phyloP scores from a whole-genome alignment of 139 green algal genomes.

The Klebsormidium nitens region DNA sequence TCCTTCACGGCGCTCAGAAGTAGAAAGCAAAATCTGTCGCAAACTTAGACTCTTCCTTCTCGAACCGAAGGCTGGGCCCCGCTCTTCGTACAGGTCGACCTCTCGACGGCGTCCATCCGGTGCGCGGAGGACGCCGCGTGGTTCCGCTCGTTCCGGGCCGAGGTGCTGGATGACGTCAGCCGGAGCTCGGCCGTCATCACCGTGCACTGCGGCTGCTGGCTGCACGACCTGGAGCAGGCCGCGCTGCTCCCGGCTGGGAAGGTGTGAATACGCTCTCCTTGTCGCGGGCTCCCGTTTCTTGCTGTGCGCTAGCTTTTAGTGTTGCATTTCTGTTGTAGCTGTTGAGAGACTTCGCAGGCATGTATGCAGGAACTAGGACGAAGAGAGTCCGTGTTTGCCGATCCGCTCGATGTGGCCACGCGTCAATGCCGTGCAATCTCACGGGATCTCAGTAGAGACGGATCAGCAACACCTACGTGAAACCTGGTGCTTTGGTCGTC shows the following conservation, averaged over 20 bases:
- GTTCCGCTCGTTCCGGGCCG: neutral
- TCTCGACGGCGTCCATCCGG: constrained; percentile 10
- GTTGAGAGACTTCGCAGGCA: too few relatives aligned
- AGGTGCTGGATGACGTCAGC: constrained; percentile 4
- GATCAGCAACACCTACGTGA: too few relatives aligned
- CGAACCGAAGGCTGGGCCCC: neutral
- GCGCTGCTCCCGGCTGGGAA: constrained; percentile 13
- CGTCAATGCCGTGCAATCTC: too few relatives aligned
- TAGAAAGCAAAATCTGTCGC: neutral
- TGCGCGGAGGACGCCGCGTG: neutral
- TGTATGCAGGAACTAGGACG: too few relatives aligned
- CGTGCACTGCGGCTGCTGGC: constrained; percentile 31
- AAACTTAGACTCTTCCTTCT: neutral
- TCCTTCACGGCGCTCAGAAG: neutral
- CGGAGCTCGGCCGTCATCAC: neutral
- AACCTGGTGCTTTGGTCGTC: too few relatives aligned
- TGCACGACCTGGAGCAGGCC: constrained; percentile 31
- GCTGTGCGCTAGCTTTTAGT: too few relatives aligned
- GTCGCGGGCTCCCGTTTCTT: too few relatives aligned
- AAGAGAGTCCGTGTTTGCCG: too few relatives aligned
- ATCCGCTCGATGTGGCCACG: too few relatives aligned
- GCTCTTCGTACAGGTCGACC: constrained; percentile 23
- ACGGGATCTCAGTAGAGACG: too few relatives aligned
- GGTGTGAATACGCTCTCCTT: too few relatives aligned
- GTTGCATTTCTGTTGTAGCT: too few relatives aligned